These are phyloP conservation scores for Trichothecium roseum DNA, from an alignment of 2,329 filamentous ascomycete species.

Conservation along the genomic window DNA sequence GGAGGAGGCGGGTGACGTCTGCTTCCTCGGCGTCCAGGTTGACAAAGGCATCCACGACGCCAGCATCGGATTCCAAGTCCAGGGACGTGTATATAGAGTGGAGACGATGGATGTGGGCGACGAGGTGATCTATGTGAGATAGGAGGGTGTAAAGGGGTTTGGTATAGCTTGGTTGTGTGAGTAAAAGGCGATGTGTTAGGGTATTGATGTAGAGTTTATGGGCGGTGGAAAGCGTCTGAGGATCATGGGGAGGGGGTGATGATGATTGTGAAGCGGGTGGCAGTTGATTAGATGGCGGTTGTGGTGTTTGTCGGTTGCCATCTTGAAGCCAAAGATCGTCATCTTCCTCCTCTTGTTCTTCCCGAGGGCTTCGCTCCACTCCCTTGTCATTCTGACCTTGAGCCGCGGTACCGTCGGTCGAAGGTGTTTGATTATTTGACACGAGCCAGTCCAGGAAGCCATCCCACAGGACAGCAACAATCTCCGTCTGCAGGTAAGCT, in stretches of 20 bases:
- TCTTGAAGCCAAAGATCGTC: conserved; percentile 19
- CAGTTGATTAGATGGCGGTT: conserved; percentile 9
- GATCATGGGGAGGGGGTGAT: conserved; percentile 48
- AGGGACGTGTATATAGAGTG: conserved; percentile 66
- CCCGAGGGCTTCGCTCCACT: conserved; percentile 1
- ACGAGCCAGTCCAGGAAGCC: conserved; percentile 69
- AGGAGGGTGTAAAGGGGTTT: conserved; percentile 56
- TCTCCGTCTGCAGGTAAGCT: conserved; percentile 80
- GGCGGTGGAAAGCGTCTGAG: conserved; percentile 71
- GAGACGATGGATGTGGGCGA: conserved; percentile 65
- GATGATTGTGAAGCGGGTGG: neutral
- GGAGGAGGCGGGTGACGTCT: conserved; percentile 55
- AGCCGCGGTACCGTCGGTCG: neutral
- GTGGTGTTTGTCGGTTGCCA: conserved; percentile 13
- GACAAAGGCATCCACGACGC: conserved; percentile 65
- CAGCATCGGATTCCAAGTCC: conserved; percentile 74
- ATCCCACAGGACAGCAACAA: conserved; percentile 72
- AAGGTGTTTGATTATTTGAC: neutral
- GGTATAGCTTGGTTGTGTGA: conserved; percentile 55
- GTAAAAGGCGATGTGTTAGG: conserved; percentile 55
- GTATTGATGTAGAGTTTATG: conserved; percentile 68
- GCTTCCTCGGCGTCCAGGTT: conserved; percentile 63
- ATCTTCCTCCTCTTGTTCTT: conserved; percentile 5
- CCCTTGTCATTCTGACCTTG: no score
- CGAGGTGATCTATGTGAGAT: conserved; percentile 69